Base-by-base conservation (phyloP, 1,284 basidiomycete species). In the Gomphus bonarii region DNA sequence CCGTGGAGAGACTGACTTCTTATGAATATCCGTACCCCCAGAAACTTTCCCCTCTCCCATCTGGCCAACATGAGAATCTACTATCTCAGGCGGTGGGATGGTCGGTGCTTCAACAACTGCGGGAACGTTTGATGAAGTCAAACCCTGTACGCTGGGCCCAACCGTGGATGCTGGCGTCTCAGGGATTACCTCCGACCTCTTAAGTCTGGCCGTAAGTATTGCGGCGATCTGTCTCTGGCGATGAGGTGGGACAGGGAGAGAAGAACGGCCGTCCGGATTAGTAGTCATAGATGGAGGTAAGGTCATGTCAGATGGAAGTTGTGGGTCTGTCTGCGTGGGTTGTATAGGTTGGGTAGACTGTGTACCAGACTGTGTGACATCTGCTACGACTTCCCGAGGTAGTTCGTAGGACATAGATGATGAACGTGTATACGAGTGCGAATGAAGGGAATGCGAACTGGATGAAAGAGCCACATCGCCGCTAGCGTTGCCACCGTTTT, bases 251-350 rank as follows among this genome's bases (percentile, higher is more conserved):
- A 55, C 54, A 16, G 44, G 44, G 2, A 55, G 28, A 28, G 43
- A 28, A 16, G 54, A 55, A 3, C 4, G 33, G 7, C 31, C 43
- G 28, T n/a, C 31, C 11, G n/a, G 12, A 10, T 20, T 9, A 48
- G 4, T 28, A 48, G 16, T 20, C 4, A 30, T 31, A 11, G 49
- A 50, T 10, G 18, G 33, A 11, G 31, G 31, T 11, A 20, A 36
- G 6, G 49, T 33, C 10, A 38, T 11, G 18, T 36, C 16, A 25
- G n/a, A 10, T 10, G 4, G 31, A 33, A 33, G 18, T 20, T 33
- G 73, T 70, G 62, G 75, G 68, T 58, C 79, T 72, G 57, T 75
- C 67, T 60, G 70, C 69, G 56, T 33, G 35, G 22, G 44, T 8
- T 66, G 78, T 74, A 7, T 75, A 80, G 52, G 75, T 79, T 59